Percentiles rank a stretch among this genome's conserved stretches.
These are phyloP conservation scores for Seiridium cupressi DNA, from an alignment of 2,329 filamentous ascomycete genomes.

Conservation along the genomic window DNA sequence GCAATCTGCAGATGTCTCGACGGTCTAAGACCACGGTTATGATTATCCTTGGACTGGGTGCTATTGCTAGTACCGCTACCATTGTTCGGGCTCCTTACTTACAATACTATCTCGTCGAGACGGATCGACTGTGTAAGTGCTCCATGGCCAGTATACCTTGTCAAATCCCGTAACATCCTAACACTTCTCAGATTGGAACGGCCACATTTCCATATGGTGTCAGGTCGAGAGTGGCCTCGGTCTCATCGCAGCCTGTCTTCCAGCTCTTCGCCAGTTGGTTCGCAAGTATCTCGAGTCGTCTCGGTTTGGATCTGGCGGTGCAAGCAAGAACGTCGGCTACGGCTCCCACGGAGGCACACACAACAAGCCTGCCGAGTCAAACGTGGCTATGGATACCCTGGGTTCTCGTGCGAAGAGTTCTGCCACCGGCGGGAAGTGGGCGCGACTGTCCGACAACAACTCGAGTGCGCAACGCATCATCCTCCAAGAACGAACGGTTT, in stretches of 20 bases:
- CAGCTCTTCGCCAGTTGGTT: constrained; percentile 13
- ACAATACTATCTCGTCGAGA: constrained; percentile 7
- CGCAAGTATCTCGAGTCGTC: not conserved
- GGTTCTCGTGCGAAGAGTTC: not conserved
- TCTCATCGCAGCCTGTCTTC: constrained; percentile 16
- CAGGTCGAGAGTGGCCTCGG: constrained; percentile 13
- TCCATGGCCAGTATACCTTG: not conserved
- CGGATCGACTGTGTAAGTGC: constrained; percentile 8
- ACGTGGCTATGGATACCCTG: not conserved
- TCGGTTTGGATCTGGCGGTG: not conserved
- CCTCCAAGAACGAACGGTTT: not conserved
- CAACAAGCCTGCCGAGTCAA: not conserved
- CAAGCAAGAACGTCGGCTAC: not conserved
- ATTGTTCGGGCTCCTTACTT: constrained; percentile 12
- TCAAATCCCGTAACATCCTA: not conserved
- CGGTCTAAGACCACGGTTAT: constrained; percentile 17
- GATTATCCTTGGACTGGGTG: constrained; percentile 10
- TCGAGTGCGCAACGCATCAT: not conserved
- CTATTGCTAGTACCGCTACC: constrained; percentile 8
- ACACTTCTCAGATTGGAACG: constrained; percentile 1
- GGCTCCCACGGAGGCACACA: not conserved
- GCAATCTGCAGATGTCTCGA: constrained; percentile 22
- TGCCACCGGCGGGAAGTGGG: not conserved
- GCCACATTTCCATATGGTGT: constrained; percentile 2
- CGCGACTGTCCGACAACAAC: constrained; percentile 1